These are phyloP conservation scores for Amanita jacksonii DNA, from an alignment of 768 basidiomycete species.

Conservation along the genomic window DNA sequence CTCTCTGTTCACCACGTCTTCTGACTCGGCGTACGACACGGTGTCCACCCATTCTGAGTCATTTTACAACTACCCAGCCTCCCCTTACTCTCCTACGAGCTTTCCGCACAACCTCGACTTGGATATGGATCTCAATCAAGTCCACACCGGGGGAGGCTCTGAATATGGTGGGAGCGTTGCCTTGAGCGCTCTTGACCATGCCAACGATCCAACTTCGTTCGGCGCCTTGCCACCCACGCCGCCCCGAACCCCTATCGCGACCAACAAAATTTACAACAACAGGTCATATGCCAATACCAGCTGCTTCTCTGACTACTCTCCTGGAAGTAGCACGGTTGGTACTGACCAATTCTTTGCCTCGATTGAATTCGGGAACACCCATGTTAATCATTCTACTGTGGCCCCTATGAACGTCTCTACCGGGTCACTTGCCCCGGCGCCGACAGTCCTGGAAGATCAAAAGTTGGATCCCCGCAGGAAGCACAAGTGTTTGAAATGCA, in stretches of 20 bases:
- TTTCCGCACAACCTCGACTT: slow-evolving; percentile 52
- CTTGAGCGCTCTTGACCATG: slow-evolving; percentile 28
- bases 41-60: slow-evolving; percentile 61
- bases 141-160: slow-evolving; percentile 40
- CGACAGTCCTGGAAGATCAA: slow-evolving; percentile 35
- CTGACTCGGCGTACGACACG: slow-evolving; percentile 67
- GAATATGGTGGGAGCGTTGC: slow-evolving; percentile 41
- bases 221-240: slow-evolving; percentile 49
- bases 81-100: slow-evolving; percentile 37
- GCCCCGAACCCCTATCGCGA: slow-evolving; percentile 37
- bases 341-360: slow-evolving; percentile 36
- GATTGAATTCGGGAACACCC: slow-evolving; percentile 32
- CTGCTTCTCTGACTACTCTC: slow-evolving; percentile 61
- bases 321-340: slow-evolving; percentile 35
- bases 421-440: slow-evolving; percentile 33
- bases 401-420: slow-evolving; percentile 48
- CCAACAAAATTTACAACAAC: slow-evolving; percentile 25
- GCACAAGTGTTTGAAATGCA: slow-evolving; percentile 68
- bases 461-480: slow-evolving; percentile 67
- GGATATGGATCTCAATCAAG: slow-evolving; percentile 63
- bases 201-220: slow-evolving; percentile 50
- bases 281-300: slow-evolving; percentile 33
- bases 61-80: slow-evolving; percentile 54
- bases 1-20: slow-evolving; percentile 71
- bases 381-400: slow-evolving; percentile 37